Conservation (phyloP, 768 basidiomycete species). For the Pleurotus ostreatus region DNA sequence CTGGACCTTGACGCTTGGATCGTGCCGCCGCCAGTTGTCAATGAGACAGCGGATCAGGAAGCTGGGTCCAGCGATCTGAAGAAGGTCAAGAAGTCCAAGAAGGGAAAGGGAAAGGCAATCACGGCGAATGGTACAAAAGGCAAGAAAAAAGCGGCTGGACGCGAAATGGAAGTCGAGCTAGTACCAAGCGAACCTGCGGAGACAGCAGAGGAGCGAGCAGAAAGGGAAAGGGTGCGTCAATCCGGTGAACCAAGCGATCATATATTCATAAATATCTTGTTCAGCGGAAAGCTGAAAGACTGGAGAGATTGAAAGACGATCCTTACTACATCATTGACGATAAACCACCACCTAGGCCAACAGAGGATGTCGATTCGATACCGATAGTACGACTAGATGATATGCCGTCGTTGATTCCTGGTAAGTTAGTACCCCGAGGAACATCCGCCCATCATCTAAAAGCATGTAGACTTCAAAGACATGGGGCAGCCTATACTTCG, state of each 20-base stretch:
- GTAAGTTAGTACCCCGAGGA: constrained; percentile 15
- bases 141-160: constrained; percentile 20
- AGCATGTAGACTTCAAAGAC: constrained; percentile 7
- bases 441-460: not conserved
- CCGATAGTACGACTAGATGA: constrained; percentile 84
- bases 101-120: constrained; percentile 32
- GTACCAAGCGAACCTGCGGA: constrained; percentile 43
- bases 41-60: constrained; percentile 25
- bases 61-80: constrained; percentile 39
- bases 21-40: constrained; percentile 52
- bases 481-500: constrained; percentile 42
- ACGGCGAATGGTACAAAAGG: constrained; percentile 25
- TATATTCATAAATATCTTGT: not conserved
- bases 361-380: constrained; percentile 82
- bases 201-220: constrained; percentile 54
- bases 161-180: constrained; percentile 19
- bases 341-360: constrained; percentile 27
- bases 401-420: constrained; percentile 46
- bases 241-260: not conserved
- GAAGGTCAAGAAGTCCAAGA: constrained; percentile 53
- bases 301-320: constrained; percentile 77
- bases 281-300: constrained; percentile 72
- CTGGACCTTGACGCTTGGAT: constrained; percentile 87
- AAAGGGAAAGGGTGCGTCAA: constrained; percentile 58
- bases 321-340: constrained; percentile 88